These are phyloP conservation scores for Oidiodendron maius DNA, from an alignment of 495 filamentous ascomycete genomes.

Conservation along the genomic window DNA sequence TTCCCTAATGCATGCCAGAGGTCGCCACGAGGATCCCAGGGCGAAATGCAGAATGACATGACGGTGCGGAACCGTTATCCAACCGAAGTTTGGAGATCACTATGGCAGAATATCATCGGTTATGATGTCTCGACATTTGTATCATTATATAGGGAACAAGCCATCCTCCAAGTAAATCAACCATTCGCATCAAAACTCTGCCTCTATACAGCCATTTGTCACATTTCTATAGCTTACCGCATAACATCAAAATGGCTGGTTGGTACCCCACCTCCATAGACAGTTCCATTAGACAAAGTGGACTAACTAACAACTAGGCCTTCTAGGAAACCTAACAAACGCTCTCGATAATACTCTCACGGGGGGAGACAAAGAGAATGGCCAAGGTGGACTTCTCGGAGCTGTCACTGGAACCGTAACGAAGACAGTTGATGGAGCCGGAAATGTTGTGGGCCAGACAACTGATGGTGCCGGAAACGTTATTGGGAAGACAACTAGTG, in stretches of 20 bases:
- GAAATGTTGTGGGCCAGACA: constrained; percentile 30
- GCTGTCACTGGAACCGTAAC: constrained; percentile 18
- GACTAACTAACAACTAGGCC: constrained; percentile 14
- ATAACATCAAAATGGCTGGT: not conserved
- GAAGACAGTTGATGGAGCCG: constrained; percentile 27
- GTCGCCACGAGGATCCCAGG: too few species aligned
- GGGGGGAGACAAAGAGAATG: constrained; percentile 32
- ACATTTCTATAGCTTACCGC: not conserved
- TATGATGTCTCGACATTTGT: too few species aligned
- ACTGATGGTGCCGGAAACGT: constrained; percentile 27
- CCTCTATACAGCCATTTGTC: too few species aligned
- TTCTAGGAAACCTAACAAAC: constrained; percentile 30
- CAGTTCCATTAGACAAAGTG: constrained; percentile 5
- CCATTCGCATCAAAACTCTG: too few species aligned
- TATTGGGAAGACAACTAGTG: constrained; percentile 29
- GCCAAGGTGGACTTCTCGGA: constrained; percentile 35
- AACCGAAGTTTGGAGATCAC: too few species aligned
- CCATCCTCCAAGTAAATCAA: too few species aligned
- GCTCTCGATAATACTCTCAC: constrained; percentile 33
- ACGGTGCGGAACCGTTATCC: too few species aligned
- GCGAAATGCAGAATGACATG: too few species aligned
- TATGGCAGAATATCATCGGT: too few species aligned
- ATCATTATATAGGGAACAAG: too few species aligned
- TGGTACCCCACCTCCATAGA: not conserved
- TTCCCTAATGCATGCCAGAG: too few species aligned